These are phyloP conservation scores for Allantophomopsis lycopodina DNA, from an alignment of 2,329 filamentous ascomycete species.

Conservation along the genomic window DNA sequence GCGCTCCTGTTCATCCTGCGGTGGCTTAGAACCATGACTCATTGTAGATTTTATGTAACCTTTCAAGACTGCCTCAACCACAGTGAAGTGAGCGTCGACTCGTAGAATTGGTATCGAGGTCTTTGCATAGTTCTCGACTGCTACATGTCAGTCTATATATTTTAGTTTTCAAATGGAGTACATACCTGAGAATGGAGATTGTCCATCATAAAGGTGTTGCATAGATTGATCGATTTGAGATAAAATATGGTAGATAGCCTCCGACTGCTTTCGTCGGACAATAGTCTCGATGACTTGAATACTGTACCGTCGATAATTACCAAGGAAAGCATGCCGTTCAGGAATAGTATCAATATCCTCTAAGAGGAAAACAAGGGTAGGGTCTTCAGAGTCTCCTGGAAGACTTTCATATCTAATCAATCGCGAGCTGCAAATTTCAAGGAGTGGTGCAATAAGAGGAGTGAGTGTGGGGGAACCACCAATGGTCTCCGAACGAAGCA, in stretches of 20 bases:
- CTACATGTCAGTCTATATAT: no score
- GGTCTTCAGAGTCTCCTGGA: slow-evolving; percentile 67
- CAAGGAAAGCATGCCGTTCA: slow-evolving; percentile 86
- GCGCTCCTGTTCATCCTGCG: slow-evolving; percentile 35
- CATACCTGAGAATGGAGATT: slow-evolving; percentile 42
- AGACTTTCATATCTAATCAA: slow-evolving; percentile 80
- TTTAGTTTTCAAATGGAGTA: no score
- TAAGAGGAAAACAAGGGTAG: slow-evolving; percentile 68
- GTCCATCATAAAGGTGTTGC: slow-evolving; percentile 59
- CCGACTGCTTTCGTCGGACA: slow-evolving; percentile 66
- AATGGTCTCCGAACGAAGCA: slow-evolving; percentile 61
- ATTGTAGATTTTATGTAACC: slow-evolving; percentile 73
- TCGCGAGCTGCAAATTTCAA: slow-evolving; percentile 73
- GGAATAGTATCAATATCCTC: slow-evolving; percentile 94
- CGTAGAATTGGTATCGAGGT: slow-evolving; percentile 59
- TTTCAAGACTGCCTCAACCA: slow-evolving; percentile 78
- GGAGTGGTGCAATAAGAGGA: slow-evolving; percentile 55
- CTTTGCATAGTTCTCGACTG: slow-evolving; percentile 47
- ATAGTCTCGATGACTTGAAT: slow-evolving; percentile 78
- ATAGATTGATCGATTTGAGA: slow-evolving; percentile 61
- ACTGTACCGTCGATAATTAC: slow-evolving; percentile 89
- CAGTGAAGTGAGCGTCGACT: slow-evolving; percentile 79
- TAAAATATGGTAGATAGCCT: slow-evolving; percentile 83
- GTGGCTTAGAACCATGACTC: slow-evolving; percentile 32
- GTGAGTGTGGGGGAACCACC: slow-evolving; percentile 47